Conservation (phyloP, 768 basidiomycete species). For the Naganishia kalamii region DNA sequence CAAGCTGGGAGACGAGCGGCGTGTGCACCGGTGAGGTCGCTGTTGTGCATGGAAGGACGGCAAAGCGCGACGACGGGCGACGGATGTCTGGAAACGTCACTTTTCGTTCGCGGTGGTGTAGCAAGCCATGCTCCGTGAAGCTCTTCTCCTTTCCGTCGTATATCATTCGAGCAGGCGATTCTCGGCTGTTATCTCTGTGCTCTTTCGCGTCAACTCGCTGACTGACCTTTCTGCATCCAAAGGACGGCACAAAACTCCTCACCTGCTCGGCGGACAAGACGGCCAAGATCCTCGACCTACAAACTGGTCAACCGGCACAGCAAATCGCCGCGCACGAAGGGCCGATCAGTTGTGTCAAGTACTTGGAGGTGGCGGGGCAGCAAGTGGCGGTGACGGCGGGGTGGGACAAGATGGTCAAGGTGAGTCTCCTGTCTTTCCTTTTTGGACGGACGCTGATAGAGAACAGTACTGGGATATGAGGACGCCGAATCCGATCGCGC, state of each 20-base stretch:
- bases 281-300: constrained; percentile 84
- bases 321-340: constrained; percentile 90
- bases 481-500: constrained; percentile 65
- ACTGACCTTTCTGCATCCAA: neutral
- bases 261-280: constrained; percentile 94
- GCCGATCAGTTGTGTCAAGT: constrained; percentile 73
- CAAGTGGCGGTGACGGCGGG: constrained; percentile 85
- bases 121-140: no score
- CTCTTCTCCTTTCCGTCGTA: no score
- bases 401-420: constrained; percentile 97
- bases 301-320: constrained; percentile 62
- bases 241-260: constrained; percentile 86
- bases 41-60: no score
- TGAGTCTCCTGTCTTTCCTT: constrained; percentile 41
- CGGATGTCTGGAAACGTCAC: no score
- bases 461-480: constrained; percentile 87
- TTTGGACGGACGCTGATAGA: neutral
- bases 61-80: no score
- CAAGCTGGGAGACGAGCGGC: no score
- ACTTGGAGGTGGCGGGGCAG: constrained; percentile 61
- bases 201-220: no score
- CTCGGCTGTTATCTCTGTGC: no score
- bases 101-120: no score
- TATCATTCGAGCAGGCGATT: no score
- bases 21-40: no score